Evolutionary conservation across 2,329 filamentous ascomycete genomes (phyloP).

Genomic region (Cladosporium sp.): DNA sequence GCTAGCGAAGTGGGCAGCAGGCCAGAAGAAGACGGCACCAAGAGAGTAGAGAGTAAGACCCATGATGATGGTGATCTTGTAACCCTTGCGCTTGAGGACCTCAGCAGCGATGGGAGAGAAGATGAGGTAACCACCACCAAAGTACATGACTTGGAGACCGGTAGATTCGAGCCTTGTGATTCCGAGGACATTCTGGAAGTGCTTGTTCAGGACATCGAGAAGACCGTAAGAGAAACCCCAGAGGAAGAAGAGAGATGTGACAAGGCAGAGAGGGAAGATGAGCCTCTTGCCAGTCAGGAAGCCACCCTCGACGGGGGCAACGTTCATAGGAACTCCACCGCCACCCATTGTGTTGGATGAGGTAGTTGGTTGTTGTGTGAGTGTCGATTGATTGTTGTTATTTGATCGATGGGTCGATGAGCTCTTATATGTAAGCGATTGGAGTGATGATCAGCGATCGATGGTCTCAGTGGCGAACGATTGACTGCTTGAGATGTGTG

Average conservation of each 20-base stretch:
- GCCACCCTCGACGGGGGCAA: constrained; percentile 42
- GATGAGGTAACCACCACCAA: constrained; percentile 46
- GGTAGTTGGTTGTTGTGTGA: constrained; percentile 4
- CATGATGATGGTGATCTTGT: constrained; percentile 50
- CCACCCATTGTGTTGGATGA: constrained; percentile 42
- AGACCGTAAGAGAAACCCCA: constrained; percentile 44
- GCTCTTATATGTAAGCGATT: background rate
- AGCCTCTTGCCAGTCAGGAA: constrained; percentile 50
- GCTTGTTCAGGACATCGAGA: constrained; percentile 42
- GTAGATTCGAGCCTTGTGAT: constrained; percentile 47
- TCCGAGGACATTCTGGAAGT: constrained; percentile 40
- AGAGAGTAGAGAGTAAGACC: constrained; percentile 41
- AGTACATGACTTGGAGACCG: constrained; percentile 48
- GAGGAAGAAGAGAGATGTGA: constrained; percentile 53
- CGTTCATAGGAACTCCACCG: constrained; percentile 41
- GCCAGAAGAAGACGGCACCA: constrained; percentile 45
- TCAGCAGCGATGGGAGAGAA: constrained; percentile 48
- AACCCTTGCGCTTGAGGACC: constrained; percentile 47
- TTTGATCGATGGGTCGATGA: background rate
- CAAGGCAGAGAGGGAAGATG: constrained; percentile 51
- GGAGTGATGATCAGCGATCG: constrained; percentile 5
- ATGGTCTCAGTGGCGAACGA: constrained; percentile 16
- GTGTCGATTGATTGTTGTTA: background rate
- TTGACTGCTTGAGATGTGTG: constrained; percentile 4
- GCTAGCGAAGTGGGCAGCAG: constrained; percentile 39